These are phyloP conservation scores for Talaromyces sp. DNA, from an alignment of 2,329 filamentous ascomycete genomes.

Conservation along the genomic window DNA sequence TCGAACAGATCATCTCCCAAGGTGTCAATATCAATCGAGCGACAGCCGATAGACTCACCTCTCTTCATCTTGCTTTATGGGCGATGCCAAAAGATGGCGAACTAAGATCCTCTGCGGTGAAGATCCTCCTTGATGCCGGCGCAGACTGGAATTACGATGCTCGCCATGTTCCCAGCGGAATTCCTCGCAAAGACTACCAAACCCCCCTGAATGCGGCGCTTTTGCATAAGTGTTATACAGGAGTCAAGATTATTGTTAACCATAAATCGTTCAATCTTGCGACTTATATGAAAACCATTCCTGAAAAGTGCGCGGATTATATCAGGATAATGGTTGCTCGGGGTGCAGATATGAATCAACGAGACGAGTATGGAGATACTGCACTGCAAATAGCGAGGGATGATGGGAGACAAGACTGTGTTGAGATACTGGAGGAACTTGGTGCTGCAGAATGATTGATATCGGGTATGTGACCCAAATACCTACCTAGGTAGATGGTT, in stretches of 20 bases:
- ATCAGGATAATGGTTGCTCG: background rate
- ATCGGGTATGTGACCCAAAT: no score
- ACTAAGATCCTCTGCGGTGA: background rate
- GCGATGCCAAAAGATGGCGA: background rate
- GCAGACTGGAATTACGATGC: slow-evolving; percentile 15
- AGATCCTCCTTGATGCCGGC: slow-evolving; percentile 13
- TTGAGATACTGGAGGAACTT: slow-evolving; percentile 12
- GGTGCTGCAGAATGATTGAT: slow-evolving; percentile 1
- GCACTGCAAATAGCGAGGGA: slow-evolving; percentile 15
- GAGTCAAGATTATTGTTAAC: background rate
- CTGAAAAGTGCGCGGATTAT: background rate
- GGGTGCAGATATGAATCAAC: slow-evolving; percentile 12
- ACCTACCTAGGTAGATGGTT: no score
- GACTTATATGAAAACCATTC: slow-evolving; percentile 10
- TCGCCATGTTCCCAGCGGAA: background rate
- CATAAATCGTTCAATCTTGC: slow-evolving; percentile 16
- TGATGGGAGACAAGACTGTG: slow-evolving; percentile 2
- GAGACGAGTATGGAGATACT: background rate
- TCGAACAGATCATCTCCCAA: slow-evolving; percentile 13
- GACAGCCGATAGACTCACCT: background rate
- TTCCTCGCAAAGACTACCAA: background rate
- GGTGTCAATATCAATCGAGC: slow-evolving; percentile 12
- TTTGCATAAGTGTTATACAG: background rate
- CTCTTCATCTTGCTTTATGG: background rate
- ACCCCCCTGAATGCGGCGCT: background rate